Base-by-base conservation (phyloP, 106 monocot species). In the Narthecium ossifragum region DNA sequence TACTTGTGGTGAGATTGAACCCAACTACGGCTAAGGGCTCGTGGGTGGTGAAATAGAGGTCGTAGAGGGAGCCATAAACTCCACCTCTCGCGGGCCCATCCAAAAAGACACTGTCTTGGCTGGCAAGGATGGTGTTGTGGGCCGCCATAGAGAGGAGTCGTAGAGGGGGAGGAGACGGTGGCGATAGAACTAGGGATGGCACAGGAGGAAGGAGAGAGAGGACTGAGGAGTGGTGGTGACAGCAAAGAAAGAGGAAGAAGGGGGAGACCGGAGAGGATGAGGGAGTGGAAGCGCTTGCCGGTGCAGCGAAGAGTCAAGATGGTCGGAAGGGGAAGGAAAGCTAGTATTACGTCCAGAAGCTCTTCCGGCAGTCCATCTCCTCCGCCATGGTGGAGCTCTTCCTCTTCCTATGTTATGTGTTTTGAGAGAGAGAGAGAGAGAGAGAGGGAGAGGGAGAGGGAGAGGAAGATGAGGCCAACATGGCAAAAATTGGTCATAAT, bases 81-180 rank as follows among this genome's bases (percentile, higher is more conserved):
- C n/a, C n/a, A n/a, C n/a, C n/a, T n/a, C n/a, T n/a, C n/a, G n/a
- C n/a, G n/a, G n/a, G n/a, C n/a, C 65, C 71, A 39, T 31, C 10
- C 53, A 65, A 75, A 32, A 65, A 43, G 23, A 61, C 70, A 10
- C 60, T 60, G 13, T 60, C 47, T 31, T 63, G 61, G 43, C 12
- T 43, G 14, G 14, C 18, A 18, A 43, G 43, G 43, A 18, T 13
- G 18, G 47, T 21, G 47, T 5, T 50, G 31, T 25, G 39, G 41
- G 27, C 61, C 46, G 66, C 23, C 22, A 9, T 22, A 30, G 29
- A 34, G 1, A 31, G 61, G 80, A 75, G 38, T 64, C 53, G 57
- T 80, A 80, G 45, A 80, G 47, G 56, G 58, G 67, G 52, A 75
- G 69, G 8, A 75, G 31, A 70, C 70, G 46, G 65, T 61, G 49